Evolutionary conservation across 2,329 filamentous ascomycete genomes (phyloP), one percentile per base, ranked within the genome.

Genomic region (Ophiocordyceps camponoti-leonardi): DNA sequence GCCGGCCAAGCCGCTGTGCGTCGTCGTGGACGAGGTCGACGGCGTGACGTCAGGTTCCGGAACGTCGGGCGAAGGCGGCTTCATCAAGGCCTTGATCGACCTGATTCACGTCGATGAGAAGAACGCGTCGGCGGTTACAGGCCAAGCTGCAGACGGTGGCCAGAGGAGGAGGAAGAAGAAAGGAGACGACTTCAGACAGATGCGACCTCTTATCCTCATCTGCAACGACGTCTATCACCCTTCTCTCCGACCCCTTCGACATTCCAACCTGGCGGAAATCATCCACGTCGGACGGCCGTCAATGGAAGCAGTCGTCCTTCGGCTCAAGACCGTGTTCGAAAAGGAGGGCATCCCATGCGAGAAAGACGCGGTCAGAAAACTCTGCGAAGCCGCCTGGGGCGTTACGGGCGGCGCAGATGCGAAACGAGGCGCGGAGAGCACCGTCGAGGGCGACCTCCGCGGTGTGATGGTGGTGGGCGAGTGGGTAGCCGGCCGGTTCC

Each of bases 141-240:
- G 48, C 10, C 48, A 53, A 8, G 44, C 49, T 16, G 40, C 44
- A 16, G 49, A 49, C 7, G 45, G 53, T 14, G 47, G 47, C 20
- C 53, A 79, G 62, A 86, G 75, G 61, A 84, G 79, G 62, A 86
- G 75, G 61, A 84, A 79, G 62, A 86, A 76, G 61, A 90, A 86
- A 58, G 81, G 81, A 0, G 90, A 96, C 55, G 82, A 81, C 48
- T 98, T 98, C 58, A 77, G 83, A 40, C 73, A 95, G 49, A 75
- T 94, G 64, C 75, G 92, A 42, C 92, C 92, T 0, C 69, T 98
- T 28, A 86, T 98, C 44, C 70, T 98, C 43, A 92, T 98, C 53
- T 98, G 92, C 67, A 98, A 98, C 55, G 93, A 98, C 60, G 79
- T 96, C 1, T 98, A 98, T 57, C 87, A 94, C 53, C 81, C 90